A percentile compares a stretch with the other conserved stretches of the same genome.
phyloP scores from a whole-genome alignment of 2,329 filamentous ascomycete genomes.

The Ceratocystis cacaofunesta region DNA sequence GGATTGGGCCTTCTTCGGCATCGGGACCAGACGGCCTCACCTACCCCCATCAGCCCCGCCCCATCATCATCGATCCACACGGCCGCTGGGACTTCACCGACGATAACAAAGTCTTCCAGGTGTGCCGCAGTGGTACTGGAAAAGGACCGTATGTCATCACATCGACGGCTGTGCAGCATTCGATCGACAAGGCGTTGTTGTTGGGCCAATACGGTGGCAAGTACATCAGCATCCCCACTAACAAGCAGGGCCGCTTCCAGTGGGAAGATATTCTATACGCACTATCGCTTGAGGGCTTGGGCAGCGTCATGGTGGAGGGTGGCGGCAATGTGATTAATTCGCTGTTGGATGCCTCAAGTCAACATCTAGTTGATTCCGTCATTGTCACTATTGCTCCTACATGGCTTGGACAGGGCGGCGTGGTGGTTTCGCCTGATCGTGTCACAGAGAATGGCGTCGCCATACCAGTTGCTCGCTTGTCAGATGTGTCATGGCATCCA shows the following conservation, averaged over 20 bases:
- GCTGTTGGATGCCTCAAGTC: slow-evolving; percentile 48
- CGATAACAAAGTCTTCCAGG: slow-evolving; percentile 49
- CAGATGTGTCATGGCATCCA: slow-evolving; percentile 56
- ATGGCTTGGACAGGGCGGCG: slow-evolving; percentile 74
- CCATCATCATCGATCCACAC: slow-evolving; percentile 66
- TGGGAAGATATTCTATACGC: slow-evolving; percentile 51
- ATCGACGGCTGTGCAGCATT: slow-evolving; percentile 30
- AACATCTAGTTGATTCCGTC: slow-evolving; percentile 55
- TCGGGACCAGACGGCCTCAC: slow-evolving; percentile 21
- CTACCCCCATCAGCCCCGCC: slow-evolving; percentile 48
- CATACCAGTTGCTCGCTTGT: slow-evolving; percentile 48
- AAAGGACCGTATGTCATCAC: slow-evolving; percentile 60
- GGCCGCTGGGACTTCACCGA: slow-evolving; percentile 53
- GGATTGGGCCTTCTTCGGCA: slow-evolving; percentile 36
- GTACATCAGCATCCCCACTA: slow-evolving; percentile 30
- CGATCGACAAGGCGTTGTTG: slow-evolving; percentile 29
- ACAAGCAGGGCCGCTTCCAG: slow-evolving; percentile 31
- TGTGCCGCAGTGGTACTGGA: slow-evolving; percentile 50
- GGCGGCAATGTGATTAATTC: slow-evolving; percentile 72
- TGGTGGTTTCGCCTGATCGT: slow-evolving; percentile 58
- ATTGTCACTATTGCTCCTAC: slow-evolving; percentile 82
- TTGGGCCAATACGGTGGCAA: slow-evolving; percentile 38
- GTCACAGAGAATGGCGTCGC: slow-evolving; percentile 36
- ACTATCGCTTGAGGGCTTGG: slow-evolving; percentile 45
- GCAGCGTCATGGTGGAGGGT: slow-evolving; percentile 84